These are phyloP conservation scores for Scutellaria baicalensis DNA, from an alignment of 257 asterid species.

Conservation along the genomic window DNA sequence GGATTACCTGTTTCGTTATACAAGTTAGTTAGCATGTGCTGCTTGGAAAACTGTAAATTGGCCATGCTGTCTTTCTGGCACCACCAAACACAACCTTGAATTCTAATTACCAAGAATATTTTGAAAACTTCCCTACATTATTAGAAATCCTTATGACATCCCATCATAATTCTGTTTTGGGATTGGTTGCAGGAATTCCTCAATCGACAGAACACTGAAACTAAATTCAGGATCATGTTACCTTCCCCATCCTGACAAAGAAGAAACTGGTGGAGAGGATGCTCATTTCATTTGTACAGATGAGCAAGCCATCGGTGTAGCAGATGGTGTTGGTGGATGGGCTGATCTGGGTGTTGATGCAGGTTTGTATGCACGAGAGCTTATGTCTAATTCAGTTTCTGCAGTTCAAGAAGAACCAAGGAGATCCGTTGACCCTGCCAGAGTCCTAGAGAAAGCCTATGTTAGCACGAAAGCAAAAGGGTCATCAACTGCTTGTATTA, in stretches of 20 bases:
- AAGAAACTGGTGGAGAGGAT: slow-evolving; percentile 96
- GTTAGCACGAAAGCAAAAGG: slow-evolving; percentile 65
- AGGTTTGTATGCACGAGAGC: slow-evolving; percentile 85
- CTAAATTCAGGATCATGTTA: slow-evolving; percentile 88
- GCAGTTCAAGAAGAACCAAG: slow-evolving; percentile 77
- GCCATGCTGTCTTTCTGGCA: not conserved
- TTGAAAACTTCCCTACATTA: not conserved
- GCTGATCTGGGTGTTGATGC: slow-evolving; percentile 85
- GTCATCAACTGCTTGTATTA: slow-evolving; percentile 92
- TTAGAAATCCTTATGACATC: not conserved
- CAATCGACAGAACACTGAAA: slow-evolving; percentile 44
- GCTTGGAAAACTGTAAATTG: not conserved
- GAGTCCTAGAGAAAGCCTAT: slow-evolving; percentile 88
- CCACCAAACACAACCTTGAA: not conserved
- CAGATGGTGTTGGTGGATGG: slow-evolving; percentile 99
- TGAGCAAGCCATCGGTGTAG: slow-evolving; percentile 82
- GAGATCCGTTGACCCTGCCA: slow-evolving; percentile 75
- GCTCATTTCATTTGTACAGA: slow-evolving; percentile 88
- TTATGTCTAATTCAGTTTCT: slow-evolving; percentile 69
- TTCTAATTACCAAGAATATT: not conserved
- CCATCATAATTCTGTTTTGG: slow-evolving; percentile 1
- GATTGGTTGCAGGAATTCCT: slow-evolving; percentile 44
- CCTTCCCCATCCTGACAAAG: slow-evolving; percentile 96
- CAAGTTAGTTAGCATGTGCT: not conserved
- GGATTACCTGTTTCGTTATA: not conserved